These are phyloP conservation scores for Bacterosira constricta DNA, from an alignment of 108 stramenopile genomes.

Conservation along the genomic window DNA sequence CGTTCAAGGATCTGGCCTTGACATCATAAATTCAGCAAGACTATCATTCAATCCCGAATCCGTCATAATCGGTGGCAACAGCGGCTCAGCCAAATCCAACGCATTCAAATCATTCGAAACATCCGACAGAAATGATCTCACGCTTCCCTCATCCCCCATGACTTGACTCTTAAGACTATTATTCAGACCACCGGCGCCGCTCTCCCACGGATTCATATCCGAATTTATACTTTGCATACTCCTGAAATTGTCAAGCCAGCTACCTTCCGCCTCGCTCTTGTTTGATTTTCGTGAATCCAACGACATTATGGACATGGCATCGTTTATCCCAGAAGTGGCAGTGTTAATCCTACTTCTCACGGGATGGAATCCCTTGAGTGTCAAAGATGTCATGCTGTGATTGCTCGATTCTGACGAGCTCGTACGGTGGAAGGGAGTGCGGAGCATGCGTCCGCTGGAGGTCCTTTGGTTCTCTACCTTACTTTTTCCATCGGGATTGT, in stretches of 20 bases:
- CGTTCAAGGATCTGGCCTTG: background rate
- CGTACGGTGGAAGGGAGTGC: conserved; percentile 5
- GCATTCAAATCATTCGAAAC: conserved; percentile 46
- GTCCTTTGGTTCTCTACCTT: background rate
- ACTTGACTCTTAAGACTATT: background rate
- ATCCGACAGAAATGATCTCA: conserved; percentile 37
- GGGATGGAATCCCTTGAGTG: conserved; percentile 27
- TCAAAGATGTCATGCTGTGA: conserved; percentile 27
- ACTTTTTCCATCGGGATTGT: background rate
- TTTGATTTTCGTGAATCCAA: conserved; percentile 30
- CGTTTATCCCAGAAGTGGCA: conserved; percentile 31
- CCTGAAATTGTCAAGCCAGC: conserved; percentile 41
- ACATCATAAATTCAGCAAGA: conserved; percentile 5
- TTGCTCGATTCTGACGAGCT: conserved; percentile 38
- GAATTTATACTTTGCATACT: conserved; percentile 46
- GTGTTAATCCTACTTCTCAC: conserved; percentile 34
- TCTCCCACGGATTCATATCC: conserved; percentile 30
- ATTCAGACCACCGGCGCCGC: conserved; percentile 5
- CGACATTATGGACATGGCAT: conserved; percentile 52
- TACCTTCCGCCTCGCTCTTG: conserved; percentile 9
- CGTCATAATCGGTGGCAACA: conserved; percentile 31
- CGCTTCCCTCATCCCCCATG: conserved; percentile 31
- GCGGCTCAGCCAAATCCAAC: conserved; percentile 48
- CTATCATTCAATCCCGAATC: conserved; percentile 36
- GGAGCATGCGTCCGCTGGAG: conserved; percentile 17